Evolutionary conservation across 2,329 filamentous ascomycete species (phyloP), one percentile per base, ranked within the genome.

Genomic region (Trichophyton verrucosum): DNA sequence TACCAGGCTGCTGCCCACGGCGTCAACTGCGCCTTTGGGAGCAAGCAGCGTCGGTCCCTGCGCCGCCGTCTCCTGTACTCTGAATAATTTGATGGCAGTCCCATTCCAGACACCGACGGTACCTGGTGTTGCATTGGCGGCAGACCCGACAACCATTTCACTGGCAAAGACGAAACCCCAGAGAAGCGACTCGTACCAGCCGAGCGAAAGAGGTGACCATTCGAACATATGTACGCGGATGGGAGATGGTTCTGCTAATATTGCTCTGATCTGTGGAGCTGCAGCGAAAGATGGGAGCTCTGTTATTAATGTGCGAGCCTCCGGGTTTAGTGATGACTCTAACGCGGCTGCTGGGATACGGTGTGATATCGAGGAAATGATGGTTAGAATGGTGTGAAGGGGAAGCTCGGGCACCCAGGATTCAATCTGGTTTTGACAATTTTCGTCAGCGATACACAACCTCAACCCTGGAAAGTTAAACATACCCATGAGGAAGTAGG

Each of bases 51-150:
- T 90, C 2, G 91, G 91, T 0, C 91, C 88, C 66, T 87, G 81
- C 1, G 89, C 82, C 1, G 86, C 88, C 15, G 87, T 88, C 70
- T 95, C 89, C 72, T 95, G 90, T 2, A 96, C 91, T 57, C 85
- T 86, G 76, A 99, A 99, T 13, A 99, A 78, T 70, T 87, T 88
- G 72, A 99, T 89, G 1, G 80, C 80, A 0, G 94, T 97, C 40
- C 90, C 88, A 69, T 92, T 96, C 92, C 94, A 99, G 1, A 96
- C 86, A 6, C 94, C 92, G 36, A 91, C 89, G 1, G 89, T 91
- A 33, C 91, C 91, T 70, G 87, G 91, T 0, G 87, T 84, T 15
- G 73, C 72, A 36, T 74, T 75, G 11, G 51, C 30, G 36, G 73
- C 72, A 4, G 74, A 72, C 3, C 74, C 75, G 11, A 76, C 75